Conservation (phyloP, 176 grass and related monocot species). For the Carex kokanica region DNA sequence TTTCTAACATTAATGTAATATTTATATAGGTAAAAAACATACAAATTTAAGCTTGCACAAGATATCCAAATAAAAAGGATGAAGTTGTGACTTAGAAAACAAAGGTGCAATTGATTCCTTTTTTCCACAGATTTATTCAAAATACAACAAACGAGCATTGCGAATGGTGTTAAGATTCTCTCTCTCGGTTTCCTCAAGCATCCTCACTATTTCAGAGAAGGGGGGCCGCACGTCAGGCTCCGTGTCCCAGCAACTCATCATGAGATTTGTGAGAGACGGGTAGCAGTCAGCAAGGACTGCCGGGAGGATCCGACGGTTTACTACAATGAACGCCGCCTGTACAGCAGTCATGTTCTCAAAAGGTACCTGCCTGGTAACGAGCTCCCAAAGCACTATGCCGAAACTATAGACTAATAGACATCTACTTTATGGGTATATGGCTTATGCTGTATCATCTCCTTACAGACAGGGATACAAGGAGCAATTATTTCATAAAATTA, state of each 20-base stretch:
- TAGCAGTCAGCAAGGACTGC: constrained; percentile 50
- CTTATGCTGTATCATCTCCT: constrained; percentile 87
- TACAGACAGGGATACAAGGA: constrained; percentile 2
- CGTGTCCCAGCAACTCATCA: constrained; percentile 66
- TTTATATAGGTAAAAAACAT: too few species aligned
- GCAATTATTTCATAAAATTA: neutral
- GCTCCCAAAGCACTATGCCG: constrained; percentile 72
- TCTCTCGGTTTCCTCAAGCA: constrained; percentile 55
- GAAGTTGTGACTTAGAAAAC: too few species aligned
- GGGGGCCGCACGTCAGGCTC: constrained; percentile 48
- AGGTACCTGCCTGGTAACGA: constrained; percentile 58
- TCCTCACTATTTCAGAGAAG: constrained; percentile 53
- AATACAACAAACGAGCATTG: constrained; percentile 34
- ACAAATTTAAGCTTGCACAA: too few species aligned
- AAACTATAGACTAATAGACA: constrained; percentile 51
- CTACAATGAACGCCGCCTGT: constrained; percentile 68
- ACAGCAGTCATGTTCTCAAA: constrained; percentile 79
- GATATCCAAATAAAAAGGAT: too few species aligned
- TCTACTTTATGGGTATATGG: constrained; percentile 75
- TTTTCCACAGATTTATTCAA: too few species aligned
- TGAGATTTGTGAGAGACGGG: constrained; percentile 49
- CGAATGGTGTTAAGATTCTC: constrained; percentile 52
- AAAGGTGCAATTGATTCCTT: too few species aligned
- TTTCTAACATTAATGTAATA: too few species aligned
- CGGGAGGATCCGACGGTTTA: constrained; percentile 51